phyloP scores from a whole-genome alignment of 306 rosid species.

The Fragaria iinumae region DNA sequence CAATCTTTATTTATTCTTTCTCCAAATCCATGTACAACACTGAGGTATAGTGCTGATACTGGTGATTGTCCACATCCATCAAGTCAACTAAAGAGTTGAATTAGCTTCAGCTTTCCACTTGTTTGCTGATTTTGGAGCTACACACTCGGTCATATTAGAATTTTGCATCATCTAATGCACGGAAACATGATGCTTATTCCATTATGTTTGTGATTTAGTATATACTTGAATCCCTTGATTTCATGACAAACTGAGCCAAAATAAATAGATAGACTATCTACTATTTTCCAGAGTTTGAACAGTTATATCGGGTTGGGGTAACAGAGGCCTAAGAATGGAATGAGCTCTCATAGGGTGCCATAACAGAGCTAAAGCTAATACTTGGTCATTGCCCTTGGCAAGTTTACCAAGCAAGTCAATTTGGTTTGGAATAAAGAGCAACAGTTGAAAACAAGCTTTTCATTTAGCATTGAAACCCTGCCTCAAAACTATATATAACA shows the following conservation, averaged over 20 bases:
- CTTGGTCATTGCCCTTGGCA: conserved; percentile 55
- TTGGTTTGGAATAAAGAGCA: conserved; percentile 34
- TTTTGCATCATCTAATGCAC: no score
- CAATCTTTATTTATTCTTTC: not conserved
- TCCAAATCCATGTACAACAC: not conserved
- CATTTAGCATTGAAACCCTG: not conserved
- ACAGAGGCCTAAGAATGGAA: not conserved
- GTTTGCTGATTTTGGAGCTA: not conserved
- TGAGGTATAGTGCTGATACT: not conserved
- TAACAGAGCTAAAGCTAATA: conserved; percentile 10
- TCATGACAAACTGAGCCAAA: no score
- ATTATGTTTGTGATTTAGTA: no score
- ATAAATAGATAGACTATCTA: not conserved
- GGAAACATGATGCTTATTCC: no score
- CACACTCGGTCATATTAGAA: no score
- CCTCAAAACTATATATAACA: conserved; percentile 1
- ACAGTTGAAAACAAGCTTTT: conserved; percentile 24
- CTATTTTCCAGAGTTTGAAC: not conserved
- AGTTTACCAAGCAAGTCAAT: conserved; percentile 25
- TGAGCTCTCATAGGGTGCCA: conserved; percentile 7
- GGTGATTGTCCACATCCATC: not conserved
- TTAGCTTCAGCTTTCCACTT: not conserved
- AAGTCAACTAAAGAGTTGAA: not conserved
- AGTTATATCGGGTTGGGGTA: not conserved
- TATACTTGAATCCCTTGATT: no score